Base-by-base conservation (phyloP, 306 rosid species). In the Corylus americana region DNA sequence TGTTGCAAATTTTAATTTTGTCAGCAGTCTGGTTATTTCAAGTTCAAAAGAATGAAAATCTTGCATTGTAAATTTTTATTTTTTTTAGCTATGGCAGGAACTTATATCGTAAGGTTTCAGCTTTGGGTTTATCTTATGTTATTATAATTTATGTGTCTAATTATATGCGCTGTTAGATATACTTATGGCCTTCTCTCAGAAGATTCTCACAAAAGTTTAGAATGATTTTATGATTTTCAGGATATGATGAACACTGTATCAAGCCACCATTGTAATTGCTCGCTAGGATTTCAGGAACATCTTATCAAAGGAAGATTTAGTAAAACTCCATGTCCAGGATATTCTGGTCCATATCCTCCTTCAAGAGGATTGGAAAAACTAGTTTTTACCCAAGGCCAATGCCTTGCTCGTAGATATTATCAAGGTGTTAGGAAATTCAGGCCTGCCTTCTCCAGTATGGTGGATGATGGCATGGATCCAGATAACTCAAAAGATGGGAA, bases 241-340 rank as follows among this genome's bases (percentile, higher is more conserved):
- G 88, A 70, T 62, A 90, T 87, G 83, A 93, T 90, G 92, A 91
- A 85, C 83, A 77, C 90, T 72, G 80, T 89, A 80, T 91, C 97
- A 10, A 85, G 92, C 85, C 86, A 90, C 82, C 97, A 78, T 77
- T 89, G 91, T 77, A 81, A 81, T 80, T 89, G 92, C 91, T 83
- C 91, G 10, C 71, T 87, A 66, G 87, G 89, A 84, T 78, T 94
- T 86, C 97, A 85, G 66, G 91, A 86, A 76, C 85, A 87, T 62
- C 61, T 76, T 13, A 83, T 73, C 62, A 85, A 84, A 80, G 89
- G 84, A 79, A 85, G 80, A 81, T 63, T 84, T 22, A 77, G 74
- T 67, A 88, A 81, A 87, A 84, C 84, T 85, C 83, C 91, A 48
- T 85, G 86, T 82, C 77, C 89, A 9, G 90, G 88, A 80, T 76